phyloP scores from a whole-genome alignment of 2,329 filamentous ascomycete genomes.

The Parafenestella ontariensis region DNA sequence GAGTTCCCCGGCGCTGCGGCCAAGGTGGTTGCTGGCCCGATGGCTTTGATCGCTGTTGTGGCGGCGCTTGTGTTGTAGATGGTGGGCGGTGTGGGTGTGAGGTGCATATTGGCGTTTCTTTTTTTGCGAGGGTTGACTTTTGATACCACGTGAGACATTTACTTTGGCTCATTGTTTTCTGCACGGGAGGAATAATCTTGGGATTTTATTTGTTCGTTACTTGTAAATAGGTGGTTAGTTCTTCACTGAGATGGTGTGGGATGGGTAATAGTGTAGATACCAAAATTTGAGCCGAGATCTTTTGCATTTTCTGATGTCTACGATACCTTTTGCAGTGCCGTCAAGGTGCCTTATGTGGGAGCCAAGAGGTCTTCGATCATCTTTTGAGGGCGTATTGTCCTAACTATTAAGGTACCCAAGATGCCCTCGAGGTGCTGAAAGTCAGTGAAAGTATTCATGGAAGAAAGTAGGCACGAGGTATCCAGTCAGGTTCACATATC shows the following conservation, averaged over 20 bases:
- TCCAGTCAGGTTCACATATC: background rate
- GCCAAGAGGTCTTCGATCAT: background rate
- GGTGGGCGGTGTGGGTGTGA: background rate
- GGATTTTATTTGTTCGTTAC: conserved; percentile 9
- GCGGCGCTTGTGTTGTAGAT: conserved; percentile 36
- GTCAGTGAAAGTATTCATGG: background rate
- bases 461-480: background rate
- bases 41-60: conserved; percentile 30
- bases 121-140: conserved; percentile 12
- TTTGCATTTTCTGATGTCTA: background rate
- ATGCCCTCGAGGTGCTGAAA: background rate
- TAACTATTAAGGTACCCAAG: background rate
- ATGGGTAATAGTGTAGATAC: background rate
- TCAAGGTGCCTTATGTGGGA: background rate
- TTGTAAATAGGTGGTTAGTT: conserved; percentile 15
- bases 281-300: background rate
- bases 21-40: conserved; percentile 29
- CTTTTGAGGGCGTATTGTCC: background rate
- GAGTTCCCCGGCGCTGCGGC: conserved; percentile 27
- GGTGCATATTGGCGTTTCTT: conserved; percentile 24
- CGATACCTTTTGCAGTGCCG: background rate
- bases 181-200: conserved; percentile 4
- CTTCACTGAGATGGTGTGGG: background rate
- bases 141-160: conserved; percentile 29
- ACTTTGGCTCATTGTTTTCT: background rate